A percentile compares a stretch with the other conserved stretches of the same genome.
phyloP scores from a whole-genome alignment of 345 rosid species.

The Pistacia vera region DNA sequence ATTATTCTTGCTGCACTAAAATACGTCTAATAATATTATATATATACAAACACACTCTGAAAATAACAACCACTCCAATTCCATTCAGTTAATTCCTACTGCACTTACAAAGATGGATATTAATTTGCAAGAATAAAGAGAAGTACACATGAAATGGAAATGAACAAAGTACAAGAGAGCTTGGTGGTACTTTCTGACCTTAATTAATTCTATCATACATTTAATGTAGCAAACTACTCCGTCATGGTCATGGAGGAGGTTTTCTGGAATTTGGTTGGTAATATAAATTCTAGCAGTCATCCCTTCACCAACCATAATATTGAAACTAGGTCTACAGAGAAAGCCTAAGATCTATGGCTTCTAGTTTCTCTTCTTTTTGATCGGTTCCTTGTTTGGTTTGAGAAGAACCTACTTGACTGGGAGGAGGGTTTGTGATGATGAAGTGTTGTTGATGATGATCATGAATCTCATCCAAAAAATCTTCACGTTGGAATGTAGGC shows the following conservation, averaged over 20 bases:
- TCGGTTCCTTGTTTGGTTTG: constrained; percentile 12
- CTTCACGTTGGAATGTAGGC: constrained; percentile 37
- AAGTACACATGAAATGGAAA: too few species aligned
- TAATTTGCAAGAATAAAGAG: too few species aligned
- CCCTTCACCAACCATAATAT: not conserved
- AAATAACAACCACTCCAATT: too few species aligned
- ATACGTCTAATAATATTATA: too few species aligned
- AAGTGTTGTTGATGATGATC: not conserved
- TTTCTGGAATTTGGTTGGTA: not conserved
- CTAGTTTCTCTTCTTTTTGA: constrained; percentile 15
- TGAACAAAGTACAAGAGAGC: too few species aligned
- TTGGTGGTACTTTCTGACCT: too few species aligned
- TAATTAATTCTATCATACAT: too few species aligned
- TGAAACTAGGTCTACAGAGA: constrained; percentile 27
- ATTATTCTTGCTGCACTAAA: too few species aligned
- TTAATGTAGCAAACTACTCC: too few species aligned
- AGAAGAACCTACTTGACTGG: constrained; percentile 4
- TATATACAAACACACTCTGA: too few species aligned
- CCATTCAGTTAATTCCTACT: too few species aligned
- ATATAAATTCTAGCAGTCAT: not conserved
- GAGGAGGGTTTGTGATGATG: not conserved
- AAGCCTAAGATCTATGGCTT: constrained; percentile 37
- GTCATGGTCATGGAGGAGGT: not conserved
- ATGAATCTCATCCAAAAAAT: constrained; percentile 23
- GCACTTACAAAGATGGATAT: too few species aligned